phyloP scores from a whole-genome alignment of 768 basidiomycete species.

The Panaeolus cyanescens region DNA sequence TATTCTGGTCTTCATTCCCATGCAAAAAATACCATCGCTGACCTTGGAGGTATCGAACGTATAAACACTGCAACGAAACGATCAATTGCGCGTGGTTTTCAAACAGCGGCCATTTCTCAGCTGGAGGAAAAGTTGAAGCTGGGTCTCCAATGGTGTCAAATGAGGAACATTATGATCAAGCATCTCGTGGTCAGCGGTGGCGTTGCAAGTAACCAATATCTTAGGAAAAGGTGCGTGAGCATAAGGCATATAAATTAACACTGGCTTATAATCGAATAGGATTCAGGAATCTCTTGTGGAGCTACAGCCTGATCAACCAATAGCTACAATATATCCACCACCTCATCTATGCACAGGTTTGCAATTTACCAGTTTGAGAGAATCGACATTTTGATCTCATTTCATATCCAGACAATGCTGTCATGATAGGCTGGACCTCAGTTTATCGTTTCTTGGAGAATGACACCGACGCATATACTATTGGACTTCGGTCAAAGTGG shows the following conservation, averaged over 20 bases:
- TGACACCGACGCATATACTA: conserved; percentile 62
- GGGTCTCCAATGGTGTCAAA: conserved; percentile 46
- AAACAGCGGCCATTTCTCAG: conserved; percentile 69
- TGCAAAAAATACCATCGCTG: conserved; percentile 58
- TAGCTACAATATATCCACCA: conserved; percentile 74
- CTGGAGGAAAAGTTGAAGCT: conserved; percentile 73
- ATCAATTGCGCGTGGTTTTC: conserved; percentile 71
- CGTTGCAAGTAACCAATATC: conserved; percentile 82
- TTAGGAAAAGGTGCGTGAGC: conserved; percentile 60
- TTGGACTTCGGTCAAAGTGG: conserved; percentile 75
- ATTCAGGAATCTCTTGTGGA: conserved; percentile 28
- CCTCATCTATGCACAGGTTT: conserved; percentile 75
- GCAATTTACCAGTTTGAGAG: not conserved
- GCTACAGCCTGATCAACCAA: conserved; percentile 23
- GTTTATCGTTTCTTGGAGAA: conserved; percentile 73
- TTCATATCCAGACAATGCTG: conserved; percentile 78
- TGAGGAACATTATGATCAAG: conserved; percentile 43
- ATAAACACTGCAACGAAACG: conserved; percentile 40
- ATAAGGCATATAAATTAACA: not conserved
- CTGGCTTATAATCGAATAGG: conserved; percentile 19
- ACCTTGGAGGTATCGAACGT: conserved; percentile 40
- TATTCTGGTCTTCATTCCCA: conserved; percentile 77
- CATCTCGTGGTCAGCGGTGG: conserved; percentile 88
- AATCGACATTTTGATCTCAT: not conserved
- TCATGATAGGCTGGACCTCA: conserved; percentile 94